Percentiles rank a stretch among this genome's conserved stretches.
Evolutionary conservation across 1,139 yeast species (phyloP).

Genomic region (Kluyveromyces marxianus): DNA sequence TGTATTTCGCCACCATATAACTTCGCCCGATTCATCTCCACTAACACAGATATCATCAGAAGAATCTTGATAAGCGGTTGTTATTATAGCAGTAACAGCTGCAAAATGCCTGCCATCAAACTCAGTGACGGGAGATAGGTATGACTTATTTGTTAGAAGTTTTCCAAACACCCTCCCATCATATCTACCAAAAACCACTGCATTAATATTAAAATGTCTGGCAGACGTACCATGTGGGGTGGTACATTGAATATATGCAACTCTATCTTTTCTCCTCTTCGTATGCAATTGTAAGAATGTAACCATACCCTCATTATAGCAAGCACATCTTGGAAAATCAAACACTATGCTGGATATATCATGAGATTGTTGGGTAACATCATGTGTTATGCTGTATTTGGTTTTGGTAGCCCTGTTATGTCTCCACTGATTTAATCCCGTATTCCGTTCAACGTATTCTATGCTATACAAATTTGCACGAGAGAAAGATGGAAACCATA

Average conservation of each 20-base stretch:
- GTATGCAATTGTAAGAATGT: constrained; percentile 30
- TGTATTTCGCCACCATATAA: constrained; percentile 33
- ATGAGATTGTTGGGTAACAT: constrained; percentile 17
- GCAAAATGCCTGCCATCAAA: constrained; percentile 30
- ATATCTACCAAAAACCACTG: constrained; percentile 39
- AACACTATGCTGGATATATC: constrained; percentile 26
- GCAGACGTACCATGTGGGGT: constrained; percentile 35
- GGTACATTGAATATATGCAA: constrained; percentile 32
- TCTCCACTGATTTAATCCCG: constrained; percentile 43
- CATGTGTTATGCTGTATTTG: constrained; percentile 25
- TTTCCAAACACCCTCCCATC: constrained; percentile 39
- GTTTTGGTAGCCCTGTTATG: constrained; percentile 37
- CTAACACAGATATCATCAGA: constrained; percentile 32
- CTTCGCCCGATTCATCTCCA: constrained; percentile 36
- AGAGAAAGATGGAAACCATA: constrained; percentile 50
- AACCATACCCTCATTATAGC: constrained; percentile 33
- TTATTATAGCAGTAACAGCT: constrained; percentile 33
- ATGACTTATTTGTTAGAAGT: constrained; percentile 32
- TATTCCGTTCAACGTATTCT: constrained; percentile 47
- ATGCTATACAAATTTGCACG: constrained; percentile 45
- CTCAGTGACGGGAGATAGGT: constrained; percentile 33
- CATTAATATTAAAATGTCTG: constrained; percentile 30
- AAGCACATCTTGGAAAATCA: constrained; percentile 31
- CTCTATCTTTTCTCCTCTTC: constrained; percentile 23
- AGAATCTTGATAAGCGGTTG: constrained; percentile 19